Conservation (phyloP, 2,329 filamentous ascomycete genomes). For the Microcyclospora tardicrescens region DNA sequence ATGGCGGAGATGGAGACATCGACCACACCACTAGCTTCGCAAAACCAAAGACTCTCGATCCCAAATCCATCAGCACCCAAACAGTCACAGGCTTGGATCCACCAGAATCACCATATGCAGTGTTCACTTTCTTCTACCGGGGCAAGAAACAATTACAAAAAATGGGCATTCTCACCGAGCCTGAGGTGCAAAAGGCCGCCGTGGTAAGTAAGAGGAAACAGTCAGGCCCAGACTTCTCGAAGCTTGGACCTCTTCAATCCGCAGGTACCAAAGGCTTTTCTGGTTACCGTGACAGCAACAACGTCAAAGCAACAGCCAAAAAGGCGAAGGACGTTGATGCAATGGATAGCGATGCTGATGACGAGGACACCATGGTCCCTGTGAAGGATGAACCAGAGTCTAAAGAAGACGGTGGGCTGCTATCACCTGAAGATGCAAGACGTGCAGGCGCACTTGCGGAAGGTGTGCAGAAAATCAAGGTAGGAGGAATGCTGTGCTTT, state of each 20-base stretch:
- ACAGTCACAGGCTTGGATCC: constrained; percentile 98
- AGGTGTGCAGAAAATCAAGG: constrained; percentile 69
- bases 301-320: constrained; percentile 29
- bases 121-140: constrained; percentile 95
- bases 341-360: constrained; percentile 67
- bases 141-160: constrained; percentile 92
- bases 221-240: constrained; percentile 71
- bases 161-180: constrained; percentile 71
- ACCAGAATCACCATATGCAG: constrained; percentile 88
- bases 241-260: constrained; percentile 68
- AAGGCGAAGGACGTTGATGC: constrained; percentile 42
- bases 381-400: constrained; percentile 45
- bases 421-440: constrained; percentile 58
- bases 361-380: constrained; percentile 34
- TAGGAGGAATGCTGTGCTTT: constrained; percentile 29
- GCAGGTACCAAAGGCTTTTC: constrained; percentile 84
- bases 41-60: constrained; percentile 89
- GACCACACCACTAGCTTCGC: constrained; percentile 98
- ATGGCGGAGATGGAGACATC: constrained; percentile 65
- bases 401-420: constrained; percentile 45
- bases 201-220: constrained; percentile 63
- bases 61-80: constrained; percentile 95
- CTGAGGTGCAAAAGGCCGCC: constrained; percentile 47
- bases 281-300: constrained; percentile 49
- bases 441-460: constrained; percentile 65